Evolutionary conservation across 495 filamentous ascomycete genomes (phyloP).

Genomic region (Daldinia decipiens): DNA sequence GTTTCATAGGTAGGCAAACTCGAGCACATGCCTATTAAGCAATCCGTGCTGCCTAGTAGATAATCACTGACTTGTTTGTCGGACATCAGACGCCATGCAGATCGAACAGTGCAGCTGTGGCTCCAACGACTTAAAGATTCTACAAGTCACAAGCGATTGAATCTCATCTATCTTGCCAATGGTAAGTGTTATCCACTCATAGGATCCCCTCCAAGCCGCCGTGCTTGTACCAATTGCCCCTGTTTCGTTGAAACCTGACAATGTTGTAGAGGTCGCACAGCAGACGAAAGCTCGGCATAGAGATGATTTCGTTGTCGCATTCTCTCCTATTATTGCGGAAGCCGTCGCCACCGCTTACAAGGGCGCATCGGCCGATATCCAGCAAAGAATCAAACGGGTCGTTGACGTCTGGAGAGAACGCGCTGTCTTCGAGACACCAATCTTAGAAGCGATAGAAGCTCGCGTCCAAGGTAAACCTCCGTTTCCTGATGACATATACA

Average conservation of each 20-base stretch:
- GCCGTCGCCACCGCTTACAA: conserved; percentile 86
- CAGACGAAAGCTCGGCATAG: conserved; percentile 91
- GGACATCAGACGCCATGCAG: conserved; percentile 79
- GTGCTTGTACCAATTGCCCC: neutral
- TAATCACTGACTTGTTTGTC: conserved; percentile 29
- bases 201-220: conserved; percentile 29
- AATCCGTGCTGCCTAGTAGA: conserved; percentile 13
- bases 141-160: conserved; percentile 82
- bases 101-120: conserved; percentile 89
- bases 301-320: conserved; percentile 90
- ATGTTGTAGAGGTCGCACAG: conserved; percentile 83
- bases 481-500: neutral
- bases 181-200: conserved; percentile 61
- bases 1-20: conserved; percentile 84
- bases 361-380: conserved; percentile 81
- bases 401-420: conserved; percentile 94
- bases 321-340: conserved; percentile 89
- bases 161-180: conserved; percentile 94
- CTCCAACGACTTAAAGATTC: conserved; percentile 87
- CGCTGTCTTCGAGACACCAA: conserved; percentile 80
- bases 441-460: conserved; percentile 80
- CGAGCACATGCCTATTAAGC: conserved; percentile 14
- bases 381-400: conserved; percentile 86
- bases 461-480: conserved; percentile 74
- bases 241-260: conserved; percentile 35